Percentiles rank a stretch among this genome's conserved stretches.
Conservation (phyloP, 2,329 filamentous ascomycete genomes). For the Ophiostoma angusticollis region DNA sequence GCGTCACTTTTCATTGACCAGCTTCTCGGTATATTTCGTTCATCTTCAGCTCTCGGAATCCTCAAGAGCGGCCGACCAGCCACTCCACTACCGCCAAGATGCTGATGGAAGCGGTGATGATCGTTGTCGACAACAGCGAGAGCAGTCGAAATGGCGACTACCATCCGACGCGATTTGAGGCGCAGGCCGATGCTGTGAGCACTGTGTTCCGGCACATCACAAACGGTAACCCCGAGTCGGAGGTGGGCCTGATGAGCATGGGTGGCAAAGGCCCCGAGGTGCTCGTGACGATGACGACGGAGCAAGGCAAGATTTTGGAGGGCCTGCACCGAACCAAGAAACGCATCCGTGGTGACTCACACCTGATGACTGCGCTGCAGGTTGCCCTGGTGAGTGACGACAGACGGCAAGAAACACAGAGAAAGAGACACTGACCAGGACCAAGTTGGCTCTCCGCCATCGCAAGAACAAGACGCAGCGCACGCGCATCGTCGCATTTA, state of each 20-base stretch:
- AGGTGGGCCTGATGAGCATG: constrained; percentile 98
- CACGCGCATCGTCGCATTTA: constrained; percentile 93
- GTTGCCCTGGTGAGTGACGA: constrained; percentile 58
- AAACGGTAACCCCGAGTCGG: constrained; percentile 89
- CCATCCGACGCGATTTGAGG: constrained; percentile 87
- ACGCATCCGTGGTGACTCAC: constrained; percentile 80
- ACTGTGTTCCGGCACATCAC: constrained; percentile 94
- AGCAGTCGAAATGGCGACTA: constrained; percentile 92
- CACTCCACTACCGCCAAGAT: constrained; percentile 45
- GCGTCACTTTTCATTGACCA: too few relatives aligned
- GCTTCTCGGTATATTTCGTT: background rate
- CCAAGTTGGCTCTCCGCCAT: constrained; percentile 86
- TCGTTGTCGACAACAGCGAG: constrained; percentile 99
- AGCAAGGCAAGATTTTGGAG: constrained; percentile 89
- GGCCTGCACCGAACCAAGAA: constrained; percentile 77
- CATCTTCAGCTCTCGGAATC: background rate
- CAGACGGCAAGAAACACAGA: background rate
- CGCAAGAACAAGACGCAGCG: constrained; percentile 95
- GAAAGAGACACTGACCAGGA: background rate
- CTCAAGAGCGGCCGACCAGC: background rate
- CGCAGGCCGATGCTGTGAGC: constrained; percentile 88
- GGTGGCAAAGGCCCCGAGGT: constrained; percentile 95
- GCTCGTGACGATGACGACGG: constrained; percentile 87
- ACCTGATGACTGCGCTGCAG: constrained; percentile 88
- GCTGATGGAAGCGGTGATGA: constrained; percentile 98